Evolutionary conservation across 257 asterid species (phyloP), one percentile per base, ranked within the genome.

Genomic region (Rehmannia glutinosa): DNA sequence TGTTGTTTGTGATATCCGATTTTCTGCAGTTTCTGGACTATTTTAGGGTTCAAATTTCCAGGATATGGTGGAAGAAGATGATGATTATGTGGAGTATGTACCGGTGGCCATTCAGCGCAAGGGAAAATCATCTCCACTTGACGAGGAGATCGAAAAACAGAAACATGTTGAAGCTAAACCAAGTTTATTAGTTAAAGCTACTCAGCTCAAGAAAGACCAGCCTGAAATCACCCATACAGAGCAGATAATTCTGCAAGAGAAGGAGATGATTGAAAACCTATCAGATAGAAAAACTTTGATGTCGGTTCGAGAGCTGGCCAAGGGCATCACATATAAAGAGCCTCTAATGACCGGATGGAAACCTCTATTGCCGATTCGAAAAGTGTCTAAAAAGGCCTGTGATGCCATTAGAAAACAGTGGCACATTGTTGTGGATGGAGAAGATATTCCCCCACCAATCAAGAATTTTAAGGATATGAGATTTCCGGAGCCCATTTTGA

Each of bases 191-290:
- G 39, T 54, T 39, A 28, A 54, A 54, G 62, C 62, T 35, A 25
- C 41, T 11, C 62, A 54, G 41, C 62, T 54, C 38, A 54, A 54
- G 62, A 54, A 54, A 54, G 62, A 54, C 12, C 62, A 54, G 62
- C 62, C 62, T 0, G 62, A 54, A n/a, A 54, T 54, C 23, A 54
- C 62, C 21, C 62, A 54, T 25, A 54, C 62, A 10, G 62, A 54
- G 62, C 62, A 54, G 41, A 32, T 54, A 12, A 30, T 54, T 10
- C 8, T 54, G 20, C 62, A 54, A 35, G 62, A 54, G n/a, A 54
- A 54, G 41, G 62, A 54, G 13, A 54, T 54, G 62, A 54, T 54
- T 10, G 62, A 54, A 32, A 12, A 54, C 12, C 23, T 54, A 5
- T 28, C 62, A 19, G 62, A 54, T 20, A 2, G 41, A 8, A 54